phyloP scores from a whole-genome alignment of 179 eudicot genomes.

The Gypsophila paniculata region DNA sequence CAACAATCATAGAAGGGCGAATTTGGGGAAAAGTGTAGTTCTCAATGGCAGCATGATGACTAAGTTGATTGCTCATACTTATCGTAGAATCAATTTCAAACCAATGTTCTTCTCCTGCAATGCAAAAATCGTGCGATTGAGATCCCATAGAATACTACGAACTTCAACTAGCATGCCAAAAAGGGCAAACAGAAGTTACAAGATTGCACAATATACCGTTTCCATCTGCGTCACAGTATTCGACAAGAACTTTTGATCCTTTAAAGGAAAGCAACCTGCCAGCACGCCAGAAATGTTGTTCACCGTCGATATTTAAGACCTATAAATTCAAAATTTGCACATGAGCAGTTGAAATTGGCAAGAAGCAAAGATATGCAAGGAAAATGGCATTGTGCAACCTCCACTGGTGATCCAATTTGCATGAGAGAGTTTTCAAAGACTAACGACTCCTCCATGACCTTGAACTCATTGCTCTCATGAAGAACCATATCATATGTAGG shows the following conservation, averaged over 20 bases:
- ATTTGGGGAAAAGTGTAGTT: slow-evolving; percentile 24
- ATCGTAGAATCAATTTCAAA: slow-evolving; percentile 26
- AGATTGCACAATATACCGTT: slow-evolving; percentile 17
- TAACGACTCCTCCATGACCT: slow-evolving; percentile 21
- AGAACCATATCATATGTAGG: slow-evolving; percentile 22
- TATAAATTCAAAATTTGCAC: slow-evolving; percentile 26
- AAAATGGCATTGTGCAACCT: slow-evolving; percentile 31
- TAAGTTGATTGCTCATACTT: not conserved
- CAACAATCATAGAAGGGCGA: slow-evolving; percentile 34
- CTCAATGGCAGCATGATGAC: slow-evolving; percentile 8
- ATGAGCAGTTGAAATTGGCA: slow-evolving; percentile 18
- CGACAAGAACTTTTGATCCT: slow-evolving; percentile 34
- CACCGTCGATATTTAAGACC: slow-evolving; percentile 34
- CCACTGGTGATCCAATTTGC: slow-evolving; percentile 42
- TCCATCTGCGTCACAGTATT: slow-evolving; percentile 20
- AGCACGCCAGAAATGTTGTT: slow-evolving; percentile 27
- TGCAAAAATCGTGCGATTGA: not conserved
- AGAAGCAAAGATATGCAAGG: slow-evolving; percentile 15
- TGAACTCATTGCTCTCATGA: slow-evolving; percentile 12
- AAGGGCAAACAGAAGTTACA: not conserved
- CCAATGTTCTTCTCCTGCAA: slow-evolving; percentile 33
- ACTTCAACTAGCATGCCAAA: slow-evolving; percentile 1
- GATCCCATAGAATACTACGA: slow-evolving; percentile 7
- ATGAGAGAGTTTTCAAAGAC: slow-evolving; percentile 25
- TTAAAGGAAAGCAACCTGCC: slow-evolving; percentile 30